Percentiles rank a stretch among this genome's conserved stretches.
phyloP scores from a whole-genome alignment of 805 yeast species.

The Cyberlindnera sargentensis region DNA sequence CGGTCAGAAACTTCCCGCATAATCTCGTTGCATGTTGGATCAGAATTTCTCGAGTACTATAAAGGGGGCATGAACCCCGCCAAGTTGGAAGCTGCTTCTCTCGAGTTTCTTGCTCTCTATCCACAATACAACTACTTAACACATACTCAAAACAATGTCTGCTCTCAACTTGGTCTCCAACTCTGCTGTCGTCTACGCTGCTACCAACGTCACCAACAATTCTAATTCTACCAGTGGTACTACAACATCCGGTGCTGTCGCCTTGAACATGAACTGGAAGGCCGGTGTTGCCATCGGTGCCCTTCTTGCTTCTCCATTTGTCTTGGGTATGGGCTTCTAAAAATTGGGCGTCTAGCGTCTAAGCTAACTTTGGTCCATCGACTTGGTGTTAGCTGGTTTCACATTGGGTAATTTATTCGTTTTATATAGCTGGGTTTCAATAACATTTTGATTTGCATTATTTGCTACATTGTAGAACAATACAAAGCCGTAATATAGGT shows the following conservation, averaged over 20 bases:
- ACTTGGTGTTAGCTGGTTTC: too few relatives aligned
- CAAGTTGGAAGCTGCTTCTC: too few relatives aligned
- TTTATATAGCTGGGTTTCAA: neutral
- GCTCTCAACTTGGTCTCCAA: constrained; percentile 24
- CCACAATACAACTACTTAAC: neutral
- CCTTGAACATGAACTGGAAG: constrained; percentile 33
- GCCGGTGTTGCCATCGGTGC: constrained; percentile 33
- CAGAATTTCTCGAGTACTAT: too few relatives aligned
- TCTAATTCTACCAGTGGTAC: constrained; percentile 9
- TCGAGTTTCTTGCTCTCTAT: neutral
- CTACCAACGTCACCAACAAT: constrained; percentile 12
- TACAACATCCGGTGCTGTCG: constrained; percentile 24
- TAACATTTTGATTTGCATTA: too few relatives aligned
- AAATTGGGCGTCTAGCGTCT: too few relatives aligned
- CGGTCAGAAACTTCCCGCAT: too few relatives aligned
- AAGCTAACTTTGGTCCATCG: too few relatives aligned
- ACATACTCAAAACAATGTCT: constrained; percentile 13
- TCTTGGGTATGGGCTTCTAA: constrained; percentile 10
- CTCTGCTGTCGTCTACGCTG: constrained; percentile 23
- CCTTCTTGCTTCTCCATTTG: constrained; percentile 30
- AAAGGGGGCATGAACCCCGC: too few relatives aligned
- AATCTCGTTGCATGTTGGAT: too few relatives aligned
- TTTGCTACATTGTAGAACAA: too few relatives aligned
- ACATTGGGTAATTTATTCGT: too few relatives aligned
- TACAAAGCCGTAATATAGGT: too few relatives aligned